Evolutionary conservation across 306 rosid genomes (phyloP).

Genomic region (Abrus precatorius): DNA sequence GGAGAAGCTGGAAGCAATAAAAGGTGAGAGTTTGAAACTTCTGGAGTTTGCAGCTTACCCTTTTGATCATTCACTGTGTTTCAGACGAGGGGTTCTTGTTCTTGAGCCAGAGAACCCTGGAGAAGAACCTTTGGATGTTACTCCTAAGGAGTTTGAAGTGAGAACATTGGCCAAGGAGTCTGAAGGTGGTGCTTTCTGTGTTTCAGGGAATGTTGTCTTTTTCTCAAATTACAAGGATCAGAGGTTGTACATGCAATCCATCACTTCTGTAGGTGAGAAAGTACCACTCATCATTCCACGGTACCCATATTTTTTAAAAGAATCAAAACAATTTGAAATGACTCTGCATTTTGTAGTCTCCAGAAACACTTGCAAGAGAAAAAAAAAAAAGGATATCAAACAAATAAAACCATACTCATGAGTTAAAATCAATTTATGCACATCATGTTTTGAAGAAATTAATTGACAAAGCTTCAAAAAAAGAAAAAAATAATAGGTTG

Average conservation of each 20-base stretch:
- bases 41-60: slow-evolving; percentile 20
- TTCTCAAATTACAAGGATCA: slow-evolving; percentile 92
- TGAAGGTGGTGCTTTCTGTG: slow-evolving; percentile 88
- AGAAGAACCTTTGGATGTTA: slow-evolving; percentile 74
- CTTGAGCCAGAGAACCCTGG: slow-evolving; percentile 71
- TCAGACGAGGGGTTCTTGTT: slow-evolving; percentile 88
- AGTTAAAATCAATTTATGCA: too few relatives aligned
- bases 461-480: too few relatives aligned
- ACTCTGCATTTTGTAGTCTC: neutral
- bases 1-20: neutral
- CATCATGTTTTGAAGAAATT: too few relatives aligned
- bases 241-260: slow-evolving; percentile 79
- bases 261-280: slow-evolving; percentile 60
- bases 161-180: slow-evolving; percentile 93
- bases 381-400: too few relatives aligned
- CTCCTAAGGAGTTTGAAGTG: slow-evolving; percentile 86
- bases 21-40: neutral
- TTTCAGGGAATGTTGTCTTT: slow-evolving; percentile 70
- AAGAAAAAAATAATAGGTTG: too few relatives aligned
- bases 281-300: slow-evolving; percentile 16
- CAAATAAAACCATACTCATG: too few relatives aligned
- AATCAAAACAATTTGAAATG: neutral
- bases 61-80: slow-evolving; percentile 19
- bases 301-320: neutral
- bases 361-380: too few relatives aligned